Conservation (phyloP, 2,329 filamentous ascomycete genomes). For the Malbranchea cinnamomea region DNA sequence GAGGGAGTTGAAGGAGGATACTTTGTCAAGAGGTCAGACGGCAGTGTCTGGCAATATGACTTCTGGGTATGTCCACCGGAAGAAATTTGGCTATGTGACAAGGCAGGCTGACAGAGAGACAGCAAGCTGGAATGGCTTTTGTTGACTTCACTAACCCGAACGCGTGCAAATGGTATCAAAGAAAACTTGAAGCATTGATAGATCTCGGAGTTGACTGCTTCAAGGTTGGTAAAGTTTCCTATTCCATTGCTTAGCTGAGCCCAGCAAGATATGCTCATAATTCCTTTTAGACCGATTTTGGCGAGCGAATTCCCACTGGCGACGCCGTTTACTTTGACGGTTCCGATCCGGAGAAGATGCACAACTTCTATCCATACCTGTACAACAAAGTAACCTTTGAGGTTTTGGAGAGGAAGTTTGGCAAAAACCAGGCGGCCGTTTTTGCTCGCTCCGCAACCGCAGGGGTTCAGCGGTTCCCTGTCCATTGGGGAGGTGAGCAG, state of each 20-base stretch:
- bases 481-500: slow-evolving; percentile 61
- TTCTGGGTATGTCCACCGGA: slow-evolving; percentile 36
- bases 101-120: background rate
- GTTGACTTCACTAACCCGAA: slow-evolving; percentile 61
- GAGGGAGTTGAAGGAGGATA: slow-evolving; percentile 50
- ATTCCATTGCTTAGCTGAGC: no score
- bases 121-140: slow-evolving; percentile 52
- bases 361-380: slow-evolving; percentile 61
- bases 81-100: background rate
- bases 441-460: slow-evolving; percentile 55
- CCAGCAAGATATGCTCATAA: no score
- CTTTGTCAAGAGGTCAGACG: slow-evolving; percentile 52
- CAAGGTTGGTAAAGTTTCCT: no score
- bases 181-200: slow-evolving; percentile 48
- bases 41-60: slow-evolving; percentile 62
- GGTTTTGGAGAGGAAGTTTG: slow-evolving; percentile 40
- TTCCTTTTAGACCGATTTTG: slow-evolving; percentile 68
- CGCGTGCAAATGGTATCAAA: slow-evolving; percentile 49
- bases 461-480: slow-evolving; percentile 53
- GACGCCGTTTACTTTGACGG: slow-evolving; percentile 51
- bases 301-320: slow-evolving; percentile 52
- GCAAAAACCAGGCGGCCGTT: slow-evolving; percentile 42
- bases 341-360: slow-evolving; percentile 51
- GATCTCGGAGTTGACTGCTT: slow-evolving; percentile 55
- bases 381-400: slow-evolving; percentile 60